phyloP scores from a whole-genome alignment of 1,139 yeast species.

The Pichia sp. region DNA sequence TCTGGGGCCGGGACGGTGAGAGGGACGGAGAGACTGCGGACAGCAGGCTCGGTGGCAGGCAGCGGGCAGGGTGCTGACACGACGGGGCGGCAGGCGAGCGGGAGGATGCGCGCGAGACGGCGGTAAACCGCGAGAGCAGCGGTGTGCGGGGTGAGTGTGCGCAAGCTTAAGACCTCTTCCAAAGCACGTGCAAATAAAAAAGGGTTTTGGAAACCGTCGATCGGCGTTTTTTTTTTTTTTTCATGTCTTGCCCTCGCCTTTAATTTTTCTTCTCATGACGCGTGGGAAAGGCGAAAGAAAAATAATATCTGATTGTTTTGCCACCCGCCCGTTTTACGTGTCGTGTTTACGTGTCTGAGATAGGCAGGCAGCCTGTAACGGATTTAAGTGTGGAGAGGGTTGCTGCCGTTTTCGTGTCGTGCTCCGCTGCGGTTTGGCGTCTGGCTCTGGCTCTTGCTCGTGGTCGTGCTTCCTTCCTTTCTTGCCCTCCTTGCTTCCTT shows the following conservation, averaged over 20 bases:
- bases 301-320: background rate
- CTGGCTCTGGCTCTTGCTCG: background rate
- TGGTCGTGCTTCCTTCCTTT: background rate
- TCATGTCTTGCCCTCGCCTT: background rate
- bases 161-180: no score
- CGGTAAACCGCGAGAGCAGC: background rate
- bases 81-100: background rate
- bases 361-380: background rate
- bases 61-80: background rate
- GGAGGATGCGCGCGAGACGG: background rate
- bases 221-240: no score
- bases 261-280: background rate
- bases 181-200: no score
- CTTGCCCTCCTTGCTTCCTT: background rate
- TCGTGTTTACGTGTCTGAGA: constrained; percentile 6
- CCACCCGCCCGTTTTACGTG: constrained; percentile 1
- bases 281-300: no score
- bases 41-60: background rate
- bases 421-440: background rate
- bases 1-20: background rate
- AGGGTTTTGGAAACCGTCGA: no score
- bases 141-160: background rate
- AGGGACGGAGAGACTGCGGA: background rate
- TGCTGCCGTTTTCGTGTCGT: background rate
- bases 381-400: background rate